Conservation (phyloP, 495 filamentous ascomycete species). For the Cercophora newfieldiana region DNA sequence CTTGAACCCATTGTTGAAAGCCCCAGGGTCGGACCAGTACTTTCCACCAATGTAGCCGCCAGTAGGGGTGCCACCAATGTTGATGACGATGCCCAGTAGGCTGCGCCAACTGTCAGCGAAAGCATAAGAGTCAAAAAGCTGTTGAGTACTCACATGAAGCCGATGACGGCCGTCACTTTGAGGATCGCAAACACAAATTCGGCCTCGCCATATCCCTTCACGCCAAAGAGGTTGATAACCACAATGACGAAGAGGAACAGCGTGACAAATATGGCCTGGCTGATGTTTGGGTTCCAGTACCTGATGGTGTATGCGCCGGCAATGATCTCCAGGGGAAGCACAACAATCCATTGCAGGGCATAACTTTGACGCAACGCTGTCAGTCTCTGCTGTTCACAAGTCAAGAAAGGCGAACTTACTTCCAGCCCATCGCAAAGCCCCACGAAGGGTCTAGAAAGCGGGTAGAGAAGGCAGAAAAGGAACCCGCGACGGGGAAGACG, state of each 20-base stretch:
- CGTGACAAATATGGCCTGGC: constrained; percentile 78
- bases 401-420: constrained; percentile 43
- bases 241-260: constrained; percentile 78
- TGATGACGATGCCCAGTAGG: constrained; percentile 76
- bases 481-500: constrained; percentile 86
- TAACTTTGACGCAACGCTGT: constrained; percentile 57
- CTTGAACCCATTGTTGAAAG: constrained; percentile 92
- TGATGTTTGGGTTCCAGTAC: constrained; percentile 72
- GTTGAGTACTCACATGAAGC: constrained; percentile 68
- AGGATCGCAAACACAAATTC: constrained; percentile 86
- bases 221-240: constrained; percentile 80
- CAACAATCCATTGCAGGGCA: constrained; percentile 89
- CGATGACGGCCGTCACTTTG: constrained; percentile 84
- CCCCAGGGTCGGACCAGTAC: constrained; percentile 81
- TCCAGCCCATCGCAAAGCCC: constrained; percentile 99
- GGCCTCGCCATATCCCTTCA: constrained; percentile 86
- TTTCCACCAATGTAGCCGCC: constrained; percentile 80
- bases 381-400: background rate
- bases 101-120: constrained; percentile 39
- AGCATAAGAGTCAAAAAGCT: background rate
- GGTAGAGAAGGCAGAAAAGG: constrained; percentile 89
- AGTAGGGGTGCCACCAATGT: constrained; percentile 73
- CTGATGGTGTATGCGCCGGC: constrained; percentile 85
- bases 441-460: constrained; percentile 91
- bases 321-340: constrained; percentile 87